phyloP scores from a whole-genome alignment of 148 eudicot genomes.

The Rhododendron molle region DNA sequence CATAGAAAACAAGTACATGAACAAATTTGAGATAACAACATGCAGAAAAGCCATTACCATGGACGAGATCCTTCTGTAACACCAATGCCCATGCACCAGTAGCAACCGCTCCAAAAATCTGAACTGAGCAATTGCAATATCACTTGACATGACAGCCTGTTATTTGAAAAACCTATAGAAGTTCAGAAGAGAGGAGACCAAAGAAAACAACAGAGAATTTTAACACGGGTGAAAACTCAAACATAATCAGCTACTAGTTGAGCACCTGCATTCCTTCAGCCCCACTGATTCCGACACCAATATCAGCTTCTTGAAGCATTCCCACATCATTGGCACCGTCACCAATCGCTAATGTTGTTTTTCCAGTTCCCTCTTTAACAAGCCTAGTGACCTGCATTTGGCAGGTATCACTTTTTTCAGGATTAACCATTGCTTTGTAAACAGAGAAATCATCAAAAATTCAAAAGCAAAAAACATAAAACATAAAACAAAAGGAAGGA shows the following conservation, averaged over 20 bases:
- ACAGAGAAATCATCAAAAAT: background rate
- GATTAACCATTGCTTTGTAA: background rate
- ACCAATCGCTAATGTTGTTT: slow-evolving; percentile 83
- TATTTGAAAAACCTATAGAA: background rate
- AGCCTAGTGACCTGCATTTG: slow-evolving; percentile 59
- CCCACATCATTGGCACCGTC: slow-evolving; percentile 96
- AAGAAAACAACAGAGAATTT: background rate
- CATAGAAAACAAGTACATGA: background rate
- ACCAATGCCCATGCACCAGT: slow-evolving; percentile 97
- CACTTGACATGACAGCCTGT: slow-evolving; percentile 98
- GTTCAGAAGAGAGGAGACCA: background rate
- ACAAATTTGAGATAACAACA: background rate
- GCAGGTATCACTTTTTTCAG: background rate
- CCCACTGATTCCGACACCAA: slow-evolving; percentile 85
- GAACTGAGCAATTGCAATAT: slow-evolving; percentile 94
- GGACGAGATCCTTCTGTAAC: slow-evolving; percentile 89
- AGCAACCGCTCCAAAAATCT: slow-evolving; percentile 89
- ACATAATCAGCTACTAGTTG: background rate
- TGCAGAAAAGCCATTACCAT: slow-evolving; percentile 48
- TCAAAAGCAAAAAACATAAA: too few species aligned
- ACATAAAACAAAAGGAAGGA: background rate
- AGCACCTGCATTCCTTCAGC: slow-evolving; percentile 97
- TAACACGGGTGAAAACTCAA: background rate
- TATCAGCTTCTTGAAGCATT: slow-evolving; percentile 98
- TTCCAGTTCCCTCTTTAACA: slow-evolving; percentile 65